A percentile compares a stretch with the other conserved stretches of the same genome.
Evolutionary conservation across 441 rosid species (phyloP).

Genomic region (Viola pubescens): DNA sequence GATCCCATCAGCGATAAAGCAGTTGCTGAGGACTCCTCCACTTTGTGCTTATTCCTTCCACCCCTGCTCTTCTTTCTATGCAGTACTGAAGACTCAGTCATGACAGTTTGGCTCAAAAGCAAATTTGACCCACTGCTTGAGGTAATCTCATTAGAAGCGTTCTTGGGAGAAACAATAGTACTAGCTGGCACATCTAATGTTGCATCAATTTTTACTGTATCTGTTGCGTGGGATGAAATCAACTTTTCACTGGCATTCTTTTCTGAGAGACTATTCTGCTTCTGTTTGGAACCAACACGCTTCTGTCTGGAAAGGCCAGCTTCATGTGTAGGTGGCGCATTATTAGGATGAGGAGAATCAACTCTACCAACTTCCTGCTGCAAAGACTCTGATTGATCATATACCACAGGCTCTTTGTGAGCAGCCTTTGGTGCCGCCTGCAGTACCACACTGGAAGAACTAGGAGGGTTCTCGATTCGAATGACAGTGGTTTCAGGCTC

Average conservation of each 20-base stretch:
- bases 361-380: constrained; percentile 28
- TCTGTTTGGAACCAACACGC: constrained; percentile 44
- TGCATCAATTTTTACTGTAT: constrained; percentile 23
- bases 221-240: constrained; percentile 18
- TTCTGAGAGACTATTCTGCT: constrained; percentile 35
- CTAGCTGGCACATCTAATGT: constrained; percentile 21
- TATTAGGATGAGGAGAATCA: constrained; percentile 26
- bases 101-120: constrained; percentile 30
- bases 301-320: constrained; percentile 44
- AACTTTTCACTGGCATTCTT: constrained; percentile 38
- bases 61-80: constrained; percentile 53
- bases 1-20: constrained; percentile 25
- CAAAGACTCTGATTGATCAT: constrained; percentile 21
- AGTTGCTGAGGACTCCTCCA: constrained; percentile 43
- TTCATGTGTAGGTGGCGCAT: constrained; percentile 28
- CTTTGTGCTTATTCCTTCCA: constrained; percentile 57
- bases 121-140: constrained; percentile 29
- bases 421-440: constrained; percentile 27
- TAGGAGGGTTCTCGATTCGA: constrained; percentile 30
- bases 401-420: constrained; percentile 18
- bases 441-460: constrained; percentile 21
- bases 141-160: constrained; percentile 27
- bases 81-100: constrained; percentile 39
- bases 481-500: constrained; percentile 12
- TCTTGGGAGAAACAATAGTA: constrained; percentile 27